Evolutionary conservation across 805 yeast genomes (phyloP).

Genomic region (Pichia deserticola): DNA sequence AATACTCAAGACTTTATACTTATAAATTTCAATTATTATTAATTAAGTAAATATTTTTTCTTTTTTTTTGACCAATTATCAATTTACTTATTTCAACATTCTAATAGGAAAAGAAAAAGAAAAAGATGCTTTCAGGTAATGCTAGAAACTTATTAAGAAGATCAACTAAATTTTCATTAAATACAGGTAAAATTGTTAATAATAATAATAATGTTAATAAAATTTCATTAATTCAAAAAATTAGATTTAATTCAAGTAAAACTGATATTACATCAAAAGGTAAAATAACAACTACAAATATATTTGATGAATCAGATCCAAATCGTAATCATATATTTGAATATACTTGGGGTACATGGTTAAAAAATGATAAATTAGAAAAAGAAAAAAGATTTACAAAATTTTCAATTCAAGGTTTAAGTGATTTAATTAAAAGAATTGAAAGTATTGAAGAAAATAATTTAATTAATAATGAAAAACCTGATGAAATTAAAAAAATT

Average conservation of each 20-base stretch:
- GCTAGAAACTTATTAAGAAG: neutral
- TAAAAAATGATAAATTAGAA: conserved; percentile 67
- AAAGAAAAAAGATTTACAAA: conserved; percentile 70
- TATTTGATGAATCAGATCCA: conserved; percentile 12
- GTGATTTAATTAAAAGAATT: conserved; percentile 22
- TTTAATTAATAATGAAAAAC: conserved; percentile 25
- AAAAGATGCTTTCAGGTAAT: conserved; percentile 5
- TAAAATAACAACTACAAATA: conserved; percentile 8
- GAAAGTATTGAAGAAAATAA: conserved; percentile 4
- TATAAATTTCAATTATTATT: no score
- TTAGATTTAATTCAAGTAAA: conserved; percentile 4
- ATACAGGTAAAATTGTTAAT: neutral
- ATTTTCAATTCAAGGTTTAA: conserved; percentile 75
- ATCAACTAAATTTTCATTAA: neutral
- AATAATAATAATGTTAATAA: neutral
- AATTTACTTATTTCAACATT: neutral
- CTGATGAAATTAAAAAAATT: conserved; percentile 31
- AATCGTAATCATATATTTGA: conserved; percentile 47
- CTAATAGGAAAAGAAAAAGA: neutral
- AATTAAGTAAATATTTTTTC: no score
- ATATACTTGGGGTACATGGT: conserved; percentile 95
- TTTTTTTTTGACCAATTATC: no score
- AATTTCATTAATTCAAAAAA: neutral
- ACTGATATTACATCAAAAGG: neutral
- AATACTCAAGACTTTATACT: no score